Evolutionary conservation across 192 early-diverging fungal species (phyloP).

Genomic region (Umbelopsis sp.): DNA sequence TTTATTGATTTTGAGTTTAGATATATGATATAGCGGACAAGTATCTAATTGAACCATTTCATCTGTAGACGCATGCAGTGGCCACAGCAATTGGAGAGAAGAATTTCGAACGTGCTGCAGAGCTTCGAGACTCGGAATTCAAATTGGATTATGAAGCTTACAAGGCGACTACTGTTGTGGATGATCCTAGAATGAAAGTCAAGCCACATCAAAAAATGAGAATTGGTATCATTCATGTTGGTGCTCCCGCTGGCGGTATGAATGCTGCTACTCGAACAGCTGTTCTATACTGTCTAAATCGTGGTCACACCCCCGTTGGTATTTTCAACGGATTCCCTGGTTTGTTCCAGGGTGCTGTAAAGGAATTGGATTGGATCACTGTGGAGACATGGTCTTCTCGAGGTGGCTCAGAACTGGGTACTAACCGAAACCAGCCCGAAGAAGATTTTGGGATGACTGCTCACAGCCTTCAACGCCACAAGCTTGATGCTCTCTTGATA

Average conservation of each 20-base stretch:
- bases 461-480: slow-evolving; percentile 88
- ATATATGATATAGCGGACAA: neutral
- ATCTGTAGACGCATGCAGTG: slow-evolving; percentile 77
- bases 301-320: slow-evolving; percentile 85
- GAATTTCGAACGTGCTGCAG: slow-evolving; percentile 90
- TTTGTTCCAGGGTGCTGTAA: slow-evolving; percentile 79
- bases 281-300: slow-evolving; percentile 82
- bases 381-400: slow-evolving; percentile 91
- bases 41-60: neutral
- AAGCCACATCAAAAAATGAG: slow-evolving; percentile 62
- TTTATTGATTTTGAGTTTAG: neutral
- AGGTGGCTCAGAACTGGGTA: slow-evolving; percentile 93
- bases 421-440: slow-evolving; percentile 89
- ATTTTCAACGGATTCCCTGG: slow-evolving; percentile 94
- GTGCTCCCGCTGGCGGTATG: slow-evolving; percentile 98
- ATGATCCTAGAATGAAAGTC: slow-evolving; percentile 38
- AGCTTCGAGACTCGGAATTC: slow-evolving; percentile 87
- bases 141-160: slow-evolving; percentile 64
- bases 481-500: slow-evolving; percentile 90
- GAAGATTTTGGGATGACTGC: slow-evolving; percentile 85
- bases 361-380: slow-evolving; percentile 79
- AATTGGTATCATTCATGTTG: slow-evolving; percentile 91
- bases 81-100: slow-evolving; percentile 79
- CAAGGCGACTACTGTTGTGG: slow-evolving; percentile 56
- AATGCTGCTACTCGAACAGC: slow-evolving; percentile 92